Evolutionary conservation across 2,329 filamentous ascomycete species (phyloP), one percentile per base, ranked within the genome.

Genomic region (Xylaria polymorpha): DNA sequence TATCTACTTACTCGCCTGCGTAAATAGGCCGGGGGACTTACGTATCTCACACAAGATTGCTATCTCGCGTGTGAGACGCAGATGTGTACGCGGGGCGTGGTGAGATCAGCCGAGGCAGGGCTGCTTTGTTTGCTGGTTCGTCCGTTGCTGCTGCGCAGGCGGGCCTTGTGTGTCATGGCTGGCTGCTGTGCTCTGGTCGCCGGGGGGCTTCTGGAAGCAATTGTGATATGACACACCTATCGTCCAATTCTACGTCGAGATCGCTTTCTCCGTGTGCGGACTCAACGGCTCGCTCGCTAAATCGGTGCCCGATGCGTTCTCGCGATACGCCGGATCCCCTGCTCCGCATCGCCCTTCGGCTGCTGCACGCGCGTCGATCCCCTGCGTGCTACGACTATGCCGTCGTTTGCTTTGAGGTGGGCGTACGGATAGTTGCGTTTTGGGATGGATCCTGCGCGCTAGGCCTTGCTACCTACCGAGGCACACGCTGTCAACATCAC

Each of bases 1-100:
- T 43, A 56, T 55, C 44, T 61, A 9, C 43, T 5, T 29, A 12
- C 25, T 29, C 25, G 25, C 32, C 35, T 46, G 22, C 59, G 48
- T 25, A 37, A 44, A 56, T 66, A 32, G 43, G 41, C 53, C 43
- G 51, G 51, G 44, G 20, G 46, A 46, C 60, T 59, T 64, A 64
- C 65, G 60, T 67, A 64, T 41, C 57, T 67, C 60, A 43, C 60
- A 64, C 65, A 41, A 58, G 53, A 51, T 43, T n/a, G 0, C 2
- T 5, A 56, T 39, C 44, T 60, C 18, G 56, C 1, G 46, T 61
- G 46, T 61, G 29, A 25, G 41, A 61, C 46, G 20, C 22, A 25
- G 18, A 18, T 25, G 22, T 22, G n/a, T 55, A 48, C 35, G n/a
- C 51, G 22, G 12, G 32, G 22, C 7, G 32, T 6, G n/a, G n/a